Evolutionary conservation across 1,284 basidiomycete species (phyloP).

Genomic region (Schizophyllum amplum): DNA sequence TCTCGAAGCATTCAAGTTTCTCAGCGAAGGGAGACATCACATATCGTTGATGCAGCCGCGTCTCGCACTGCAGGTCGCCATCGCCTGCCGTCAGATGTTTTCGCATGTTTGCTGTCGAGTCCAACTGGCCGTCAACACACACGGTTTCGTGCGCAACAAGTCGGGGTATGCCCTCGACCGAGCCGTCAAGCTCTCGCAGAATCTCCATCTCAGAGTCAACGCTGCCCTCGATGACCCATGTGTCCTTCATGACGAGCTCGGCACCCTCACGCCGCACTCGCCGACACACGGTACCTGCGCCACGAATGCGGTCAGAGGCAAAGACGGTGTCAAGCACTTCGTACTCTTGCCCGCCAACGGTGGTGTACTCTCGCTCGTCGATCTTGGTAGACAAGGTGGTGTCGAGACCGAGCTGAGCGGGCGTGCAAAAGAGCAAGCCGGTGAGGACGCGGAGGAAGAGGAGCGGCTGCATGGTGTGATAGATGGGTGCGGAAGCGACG

Average conservation of each 20-base stretch:
- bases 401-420: neutral
- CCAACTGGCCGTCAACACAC: neutral
- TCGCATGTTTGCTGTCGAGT: neutral
- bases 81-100: neutral
- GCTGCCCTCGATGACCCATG: neutral
- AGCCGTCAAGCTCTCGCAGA: neutral
- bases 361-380: neutral
- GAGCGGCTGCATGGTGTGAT: neutral
- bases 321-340: neutral
- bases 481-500: neutral
- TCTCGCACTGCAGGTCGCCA: neutral
- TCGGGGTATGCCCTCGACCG: neutral
- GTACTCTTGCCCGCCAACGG: neutral
- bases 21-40: neutral
- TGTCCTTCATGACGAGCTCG: neutral
- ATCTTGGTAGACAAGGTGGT: neutral
- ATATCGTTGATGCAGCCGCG: neutral
- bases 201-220: neutral
- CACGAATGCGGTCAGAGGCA: neutral
- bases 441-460: neutral
- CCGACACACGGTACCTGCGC: neutral
- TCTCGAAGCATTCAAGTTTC: neutral
- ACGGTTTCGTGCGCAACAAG: neutral
- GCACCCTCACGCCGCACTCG: neutral
- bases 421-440: neutral